Evolutionary conservation across 345 rosid genomes (phyloP).

Genomic region (Acer yangbiense): DNA sequence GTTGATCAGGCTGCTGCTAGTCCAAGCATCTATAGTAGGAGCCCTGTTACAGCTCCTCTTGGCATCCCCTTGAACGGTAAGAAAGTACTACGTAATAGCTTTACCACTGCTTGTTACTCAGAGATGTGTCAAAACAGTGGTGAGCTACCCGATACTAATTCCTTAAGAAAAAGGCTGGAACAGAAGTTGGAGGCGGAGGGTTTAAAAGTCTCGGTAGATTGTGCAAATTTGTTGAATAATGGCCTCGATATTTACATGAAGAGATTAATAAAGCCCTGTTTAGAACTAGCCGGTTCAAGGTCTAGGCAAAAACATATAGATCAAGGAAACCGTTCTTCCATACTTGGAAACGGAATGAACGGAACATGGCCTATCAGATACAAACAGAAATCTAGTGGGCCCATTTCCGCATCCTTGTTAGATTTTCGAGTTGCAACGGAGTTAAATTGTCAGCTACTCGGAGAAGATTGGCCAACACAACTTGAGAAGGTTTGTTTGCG

Average conservation of each 20-base stretch:
- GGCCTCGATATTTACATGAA: constrained; percentile 60
- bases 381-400: constrained; percentile 16
- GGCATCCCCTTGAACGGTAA: constrained; percentile 46
- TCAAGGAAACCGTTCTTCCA: constrained; percentile 15
- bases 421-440: constrained; percentile 69
- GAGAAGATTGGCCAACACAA: constrained; percentile 56
- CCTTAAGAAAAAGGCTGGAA: constrained; percentile 56
- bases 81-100: constrained; percentile 26
- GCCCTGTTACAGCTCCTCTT: constrained; percentile 71
- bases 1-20: constrained; percentile 64
- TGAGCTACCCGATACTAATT: constrained; percentile 62
- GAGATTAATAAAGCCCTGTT: constrained; percentile 67
- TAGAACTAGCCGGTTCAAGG: constrained; percentile 55
- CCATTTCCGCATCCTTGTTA: constrained; percentile 42
- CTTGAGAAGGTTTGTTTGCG: constrained; percentile 51
- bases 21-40: constrained; percentile 54
- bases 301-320: constrained; percentile 22
- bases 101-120: constrained; percentile 5
- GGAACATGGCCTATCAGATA: constrained; percentile 24
- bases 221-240: constrained; percentile 53
- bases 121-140: constrained; percentile 46
- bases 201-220: constrained; percentile 50
- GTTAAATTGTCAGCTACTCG: constrained; percentile 55
- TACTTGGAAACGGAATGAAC: constrained; percentile 20
- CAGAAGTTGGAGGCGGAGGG: constrained; percentile 48